These are phyloP conservation scores for Suhomyces yuchorum DNA, from an alignment of 1,139 yeast species.

Conservation along the genomic window DNA sequence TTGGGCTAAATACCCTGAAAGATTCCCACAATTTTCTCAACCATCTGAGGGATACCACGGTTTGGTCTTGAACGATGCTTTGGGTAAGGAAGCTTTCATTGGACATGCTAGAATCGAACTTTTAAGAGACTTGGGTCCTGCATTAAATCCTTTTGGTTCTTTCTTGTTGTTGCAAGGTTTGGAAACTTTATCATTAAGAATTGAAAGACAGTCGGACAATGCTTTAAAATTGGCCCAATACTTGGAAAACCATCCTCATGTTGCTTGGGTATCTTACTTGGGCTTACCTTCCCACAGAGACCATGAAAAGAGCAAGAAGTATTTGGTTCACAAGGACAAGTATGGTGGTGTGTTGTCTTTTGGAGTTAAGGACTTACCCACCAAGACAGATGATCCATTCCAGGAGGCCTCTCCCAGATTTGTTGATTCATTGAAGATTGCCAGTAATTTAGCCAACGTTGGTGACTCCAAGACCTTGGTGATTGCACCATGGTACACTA, in stretches of 20 bases:
- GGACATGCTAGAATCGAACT: slow-evolving; percentile 83
- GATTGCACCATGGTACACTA: slow-evolving; percentile 93
- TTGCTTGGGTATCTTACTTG: slow-evolving; percentile 87
- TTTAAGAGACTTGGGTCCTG: slow-evolving; percentile 90
- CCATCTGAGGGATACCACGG: slow-evolving; percentile 97
- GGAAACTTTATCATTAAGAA: slow-evolving; percentile 90
- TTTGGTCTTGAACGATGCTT: slow-evolving; percentile 73
- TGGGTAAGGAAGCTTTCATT: slow-evolving; percentile 79
- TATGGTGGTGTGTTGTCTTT: slow-evolving; percentile 88
- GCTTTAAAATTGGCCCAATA: slow-evolving; percentile 79
- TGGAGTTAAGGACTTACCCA: slow-evolving; percentile 72
- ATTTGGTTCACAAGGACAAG: slow-evolving; percentile 61
- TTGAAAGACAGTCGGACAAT: slow-evolving; percentile 86
- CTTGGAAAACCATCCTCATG: slow-evolving; percentile 72
- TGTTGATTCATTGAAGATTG: slow-evolving; percentile 79
- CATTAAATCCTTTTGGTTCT: slow-evolving; percentile 84
- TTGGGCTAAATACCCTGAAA: slow-evolving; percentile 82
- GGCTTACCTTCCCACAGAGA: slow-evolving; percentile 84
- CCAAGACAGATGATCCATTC: slow-evolving; percentile 55
- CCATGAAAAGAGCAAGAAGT: slow-evolving; percentile 81
- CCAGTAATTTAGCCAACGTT: slow-evolving; percentile 92
- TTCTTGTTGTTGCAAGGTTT: slow-evolving; percentile 88
- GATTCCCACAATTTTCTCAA: slow-evolving; percentile 85
- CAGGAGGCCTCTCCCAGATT: slow-evolving; percentile 76
- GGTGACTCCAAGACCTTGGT: slow-evolving; percentile 95